Conservation (phyloP, 2,329 filamentous ascomycete genomes). For the Nothopassalora personata region DNA sequence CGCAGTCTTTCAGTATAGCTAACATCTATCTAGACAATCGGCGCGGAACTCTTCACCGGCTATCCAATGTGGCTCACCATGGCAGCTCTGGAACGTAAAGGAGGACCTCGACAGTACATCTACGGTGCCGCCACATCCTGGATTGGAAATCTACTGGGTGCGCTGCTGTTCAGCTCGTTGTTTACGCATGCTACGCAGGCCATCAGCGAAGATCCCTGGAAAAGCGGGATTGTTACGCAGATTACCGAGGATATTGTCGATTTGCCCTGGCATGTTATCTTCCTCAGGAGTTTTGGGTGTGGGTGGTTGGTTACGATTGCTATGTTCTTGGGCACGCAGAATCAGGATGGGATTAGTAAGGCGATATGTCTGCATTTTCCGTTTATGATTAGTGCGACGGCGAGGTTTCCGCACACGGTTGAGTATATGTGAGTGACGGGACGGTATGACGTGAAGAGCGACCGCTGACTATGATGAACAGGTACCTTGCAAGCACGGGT, state of each 20-base stretch:
- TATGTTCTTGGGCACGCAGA: constrained; percentile 30
- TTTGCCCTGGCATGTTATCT: constrained; percentile 23
- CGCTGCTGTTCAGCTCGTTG: constrained; percentile 14
- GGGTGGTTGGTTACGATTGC: constrained; percentile 28
- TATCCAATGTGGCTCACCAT: constrained; percentile 31
- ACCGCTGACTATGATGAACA: neutral
- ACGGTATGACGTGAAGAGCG: neutral
- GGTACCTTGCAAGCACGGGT: constrained; percentile 19
- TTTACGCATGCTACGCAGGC: constrained; percentile 20
- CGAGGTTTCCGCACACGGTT: constrained; percentile 28
- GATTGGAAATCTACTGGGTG: constrained; percentile 23
- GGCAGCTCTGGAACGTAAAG: constrained; percentile 22
- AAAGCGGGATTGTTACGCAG: constrained; percentile 18
- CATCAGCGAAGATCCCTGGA: constrained; percentile 21
- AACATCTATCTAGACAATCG: constrained; percentile 10
- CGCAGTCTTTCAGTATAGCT: no score
- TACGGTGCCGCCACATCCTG: constrained; percentile 14
- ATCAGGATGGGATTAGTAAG: constrained; percentile 30
- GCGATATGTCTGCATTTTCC: constrained; percentile 25
- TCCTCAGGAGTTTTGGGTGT: constrained; percentile 26
- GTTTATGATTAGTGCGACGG: constrained; percentile 25
- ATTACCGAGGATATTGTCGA: constrained; percentile 23
- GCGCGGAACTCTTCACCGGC: constrained; percentile 29
- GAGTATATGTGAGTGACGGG: constrained; percentile 25
- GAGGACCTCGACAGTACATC: constrained; percentile 18